These are phyloP conservation scores for Sinapis alba DNA, from an alignment of 441 rosid genomes.

Conservation along the genomic window DNA sequence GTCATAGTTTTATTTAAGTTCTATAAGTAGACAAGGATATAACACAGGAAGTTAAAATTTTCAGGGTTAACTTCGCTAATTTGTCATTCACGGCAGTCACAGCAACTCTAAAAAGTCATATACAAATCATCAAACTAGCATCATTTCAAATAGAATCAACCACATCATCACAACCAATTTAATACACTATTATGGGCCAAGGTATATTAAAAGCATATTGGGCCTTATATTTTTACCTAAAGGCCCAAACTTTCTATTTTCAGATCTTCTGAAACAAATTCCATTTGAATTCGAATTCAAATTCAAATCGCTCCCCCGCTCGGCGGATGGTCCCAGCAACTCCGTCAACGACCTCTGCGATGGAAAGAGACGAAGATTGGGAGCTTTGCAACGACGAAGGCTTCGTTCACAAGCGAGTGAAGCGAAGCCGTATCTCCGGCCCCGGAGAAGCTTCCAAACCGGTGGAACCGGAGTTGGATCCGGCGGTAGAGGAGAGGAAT, in stretches of 20 bases:
- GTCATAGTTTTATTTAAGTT: too few species aligned
- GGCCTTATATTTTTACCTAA: not conserved
- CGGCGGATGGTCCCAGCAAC: slow-evolving; percentile 7
- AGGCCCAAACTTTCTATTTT: slow-evolving; percentile 17
- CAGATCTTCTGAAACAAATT: slow-evolving; percentile 11
- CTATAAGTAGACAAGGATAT: too few species aligned
- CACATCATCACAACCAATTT: too few species aligned
- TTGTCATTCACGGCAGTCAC: not conserved
- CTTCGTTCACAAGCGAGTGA: slow-evolving; percentile 75
- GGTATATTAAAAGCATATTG: not conserved
- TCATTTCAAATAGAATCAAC: not conserved
- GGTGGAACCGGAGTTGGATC: slow-evolving; percentile 43
- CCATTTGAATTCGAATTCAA: not conserved
- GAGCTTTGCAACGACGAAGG: slow-evolving; percentile 77
- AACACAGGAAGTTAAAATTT: not conserved
- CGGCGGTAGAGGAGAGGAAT: slow-evolving; percentile 49
- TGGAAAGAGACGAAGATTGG: slow-evolving; percentile 53
- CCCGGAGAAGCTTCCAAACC: slow-evolving; percentile 22
- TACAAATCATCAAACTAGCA: not conserved
- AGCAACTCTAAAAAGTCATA: not conserved
- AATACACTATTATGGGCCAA: too few species aligned
- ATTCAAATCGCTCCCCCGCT: slow-evolving; percentile 32
- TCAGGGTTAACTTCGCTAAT: not conserved
- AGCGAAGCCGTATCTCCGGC: slow-evolving; percentile 46
- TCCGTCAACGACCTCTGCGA: slow-evolving; percentile 8